phyloP scores from a whole-genome alignment of 116 monocot species.

The Papilionanthe hybrid region DNA sequence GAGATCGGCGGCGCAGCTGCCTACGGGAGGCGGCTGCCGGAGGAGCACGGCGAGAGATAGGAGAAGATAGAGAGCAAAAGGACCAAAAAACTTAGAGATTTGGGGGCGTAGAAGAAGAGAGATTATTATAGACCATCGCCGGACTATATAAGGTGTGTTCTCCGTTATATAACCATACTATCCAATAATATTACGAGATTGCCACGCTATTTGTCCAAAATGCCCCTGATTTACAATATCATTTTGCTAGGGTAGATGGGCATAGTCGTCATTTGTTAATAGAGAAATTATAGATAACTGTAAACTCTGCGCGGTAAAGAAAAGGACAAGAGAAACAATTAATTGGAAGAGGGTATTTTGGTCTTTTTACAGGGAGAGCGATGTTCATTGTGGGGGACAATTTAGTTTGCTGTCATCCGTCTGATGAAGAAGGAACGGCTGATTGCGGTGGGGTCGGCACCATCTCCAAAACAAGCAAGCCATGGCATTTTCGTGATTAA shows the following conservation, averaged over 20 bases:
- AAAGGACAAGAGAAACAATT: constrained; percentile 2
- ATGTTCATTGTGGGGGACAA: not conserved
- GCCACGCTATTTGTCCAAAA: not conserved
- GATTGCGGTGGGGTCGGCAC: not conserved
- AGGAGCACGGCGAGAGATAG: not conserved
- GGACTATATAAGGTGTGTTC: not conserved
- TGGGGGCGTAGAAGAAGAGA: not conserved
- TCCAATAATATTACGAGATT: not conserved
- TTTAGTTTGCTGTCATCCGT: not conserved
- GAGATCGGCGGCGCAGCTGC: not conserved
- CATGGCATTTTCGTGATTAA: not conserved
- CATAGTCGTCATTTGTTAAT: not conserved
- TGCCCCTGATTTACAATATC: not conserved
- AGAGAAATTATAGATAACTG: not conserved
- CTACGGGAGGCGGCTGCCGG: not conserved
- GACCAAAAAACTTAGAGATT: not conserved
- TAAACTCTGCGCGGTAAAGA: not conserved
- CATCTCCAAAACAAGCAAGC: not conserved
- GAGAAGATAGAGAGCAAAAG: not conserved
- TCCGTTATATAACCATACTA: not conserved
- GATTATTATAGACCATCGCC: not conserved
- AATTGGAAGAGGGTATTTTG: not conserved
- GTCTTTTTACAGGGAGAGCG: not conserved
- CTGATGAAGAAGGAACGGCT: not conserved
- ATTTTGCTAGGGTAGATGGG: not conserved